These are phyloP conservation scores for Allomyces javanicus DNA, from an alignment of 192 early-diverging fungal genomes.

Conservation along the genomic window DNA sequence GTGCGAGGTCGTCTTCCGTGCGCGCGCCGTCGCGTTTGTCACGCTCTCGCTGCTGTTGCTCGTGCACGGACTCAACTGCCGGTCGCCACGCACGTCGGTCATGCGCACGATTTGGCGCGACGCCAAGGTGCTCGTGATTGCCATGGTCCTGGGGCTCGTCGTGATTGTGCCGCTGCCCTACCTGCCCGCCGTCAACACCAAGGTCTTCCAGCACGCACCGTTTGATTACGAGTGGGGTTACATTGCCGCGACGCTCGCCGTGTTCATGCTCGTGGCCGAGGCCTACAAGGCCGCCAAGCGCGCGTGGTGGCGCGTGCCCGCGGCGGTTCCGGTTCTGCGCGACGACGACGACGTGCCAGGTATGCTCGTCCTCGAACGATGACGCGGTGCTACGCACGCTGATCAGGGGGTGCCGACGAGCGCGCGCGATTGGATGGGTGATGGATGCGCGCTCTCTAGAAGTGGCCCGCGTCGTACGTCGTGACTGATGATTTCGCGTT, in stretches of 20 bases:
- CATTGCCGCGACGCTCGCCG: constrained; percentile 26
- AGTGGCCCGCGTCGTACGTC: too few relatives aligned
- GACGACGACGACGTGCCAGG: too few relatives aligned
- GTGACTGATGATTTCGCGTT: too few relatives aligned
- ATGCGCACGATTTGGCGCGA: too few relatives aligned
- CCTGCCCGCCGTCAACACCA: constrained; percentile 41
- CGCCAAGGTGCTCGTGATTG: neutral
- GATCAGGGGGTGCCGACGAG: too few relatives aligned
- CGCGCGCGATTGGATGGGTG: too few relatives aligned
- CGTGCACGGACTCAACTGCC: constrained; percentile 63
- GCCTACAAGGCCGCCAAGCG: constrained; percentile 43
- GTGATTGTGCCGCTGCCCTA: constrained; percentile 36
- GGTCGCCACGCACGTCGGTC: constrained; percentile 15
- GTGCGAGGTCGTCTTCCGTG: constrained; percentile 14
- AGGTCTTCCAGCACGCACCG: constrained; percentile 37
- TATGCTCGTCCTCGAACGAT: too few relatives aligned
- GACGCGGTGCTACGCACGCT: too few relatives aligned
- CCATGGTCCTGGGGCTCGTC: constrained; percentile 22
- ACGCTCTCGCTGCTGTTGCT: constrained; percentile 76
- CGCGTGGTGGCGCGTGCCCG: too few relatives aligned
- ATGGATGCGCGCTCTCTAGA: too few relatives aligned
- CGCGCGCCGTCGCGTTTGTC: constrained; percentile 46
- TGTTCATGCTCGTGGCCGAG: constrained; percentile 42
- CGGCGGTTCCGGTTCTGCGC: too few relatives aligned
- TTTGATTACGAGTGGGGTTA: constrained; percentile 58